A percentile compares a stretch with the other conserved stretches of the same genome.
Evolutionary conservation across 441 rosid genomes (phyloP).

Genomic region (Bocquillonia castaneifolia): DNA sequence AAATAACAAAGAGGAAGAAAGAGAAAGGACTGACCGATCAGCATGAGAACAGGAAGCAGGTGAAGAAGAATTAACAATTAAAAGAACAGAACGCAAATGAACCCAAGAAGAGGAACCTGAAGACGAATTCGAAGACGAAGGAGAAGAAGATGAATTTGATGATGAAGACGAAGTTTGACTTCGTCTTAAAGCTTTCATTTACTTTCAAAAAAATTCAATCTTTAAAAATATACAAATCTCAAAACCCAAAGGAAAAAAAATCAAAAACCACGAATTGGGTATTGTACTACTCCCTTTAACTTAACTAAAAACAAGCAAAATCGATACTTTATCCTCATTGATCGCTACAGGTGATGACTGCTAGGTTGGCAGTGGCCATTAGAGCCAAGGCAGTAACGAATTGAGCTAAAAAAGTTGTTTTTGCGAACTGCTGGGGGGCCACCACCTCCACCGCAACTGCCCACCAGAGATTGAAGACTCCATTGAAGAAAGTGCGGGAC

Average conservation of each 20-base stretch:
- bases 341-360: no score
- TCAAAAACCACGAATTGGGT: background rate
- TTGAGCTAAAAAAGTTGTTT: no score
- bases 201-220: slow-evolving; percentile 12
- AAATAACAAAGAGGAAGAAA: background rate
- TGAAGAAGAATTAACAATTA: slow-evolving; percentile 75
- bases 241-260: background rate
- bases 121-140: slow-evolving; percentile 59
- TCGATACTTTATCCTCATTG: no score
- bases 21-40: slow-evolving; percentile 64
- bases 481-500: no score
- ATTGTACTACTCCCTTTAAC: background rate
- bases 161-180: slow-evolving; percentile 82
- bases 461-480: no score
- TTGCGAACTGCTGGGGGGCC: no score
- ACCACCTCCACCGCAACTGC: no score
- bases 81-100: slow-evolving; percentile 84
- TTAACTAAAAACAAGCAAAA: slow-evolving; percentile 18
- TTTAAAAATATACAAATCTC: background rate
- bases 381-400: no score
- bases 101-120: slow-evolving; percentile 76
- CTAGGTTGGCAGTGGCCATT: no score
- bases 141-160: slow-evolving; percentile 57
- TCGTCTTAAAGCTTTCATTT: slow-evolving; percentile 88
- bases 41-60: slow-evolving; percentile 75